Conservation (phyloP, 176 grass and related monocot species). For the Typha latifolia region DNA sequence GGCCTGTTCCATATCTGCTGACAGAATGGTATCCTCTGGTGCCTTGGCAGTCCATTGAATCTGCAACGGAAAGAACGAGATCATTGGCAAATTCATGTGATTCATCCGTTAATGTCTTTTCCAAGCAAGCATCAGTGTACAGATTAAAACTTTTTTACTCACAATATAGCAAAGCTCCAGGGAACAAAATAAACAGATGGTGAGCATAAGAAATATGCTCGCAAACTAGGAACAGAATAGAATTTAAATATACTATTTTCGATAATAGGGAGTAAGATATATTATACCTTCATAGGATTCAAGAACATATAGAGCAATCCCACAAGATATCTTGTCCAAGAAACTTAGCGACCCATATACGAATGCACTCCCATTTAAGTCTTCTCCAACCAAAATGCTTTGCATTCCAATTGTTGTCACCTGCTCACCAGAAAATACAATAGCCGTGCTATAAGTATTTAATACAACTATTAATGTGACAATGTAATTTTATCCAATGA, state of each 20-base stretch:
- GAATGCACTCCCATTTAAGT: slow-evolving; percentile 52
- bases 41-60: slow-evolving; percentile 20
- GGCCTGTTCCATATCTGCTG: slow-evolving; percentile 38
- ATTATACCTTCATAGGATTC: slow-evolving; percentile 59
- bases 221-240: too few species aligned
- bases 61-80: background rate
- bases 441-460: too few species aligned
- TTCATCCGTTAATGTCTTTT: too few species aligned
- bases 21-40: slow-evolving; percentile 31
- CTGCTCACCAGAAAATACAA: slow-evolving; percentile 2
- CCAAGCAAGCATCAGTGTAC: too few species aligned
- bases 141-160: too few species aligned
- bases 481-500: too few species aligned
- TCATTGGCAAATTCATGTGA: background rate
- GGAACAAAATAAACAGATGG: too few species aligned
- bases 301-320: slow-evolving; percentile 50
- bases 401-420: slow-evolving; percentile 52
- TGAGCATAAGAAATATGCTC: too few species aligned
- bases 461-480: too few species aligned
- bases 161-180: too few species aligned
- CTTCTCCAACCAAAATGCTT: slow-evolving; percentile 52
- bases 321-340: slow-evolving; percentile 64
- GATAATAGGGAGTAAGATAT: too few species aligned
- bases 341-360: slow-evolving; percentile 75
- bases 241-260: background rate